Evolutionary conservation across 106 monocot species (phyloP), one percentile per base, ranked within the genome.

Genomic region (Platanthera zijinensis): DNA sequence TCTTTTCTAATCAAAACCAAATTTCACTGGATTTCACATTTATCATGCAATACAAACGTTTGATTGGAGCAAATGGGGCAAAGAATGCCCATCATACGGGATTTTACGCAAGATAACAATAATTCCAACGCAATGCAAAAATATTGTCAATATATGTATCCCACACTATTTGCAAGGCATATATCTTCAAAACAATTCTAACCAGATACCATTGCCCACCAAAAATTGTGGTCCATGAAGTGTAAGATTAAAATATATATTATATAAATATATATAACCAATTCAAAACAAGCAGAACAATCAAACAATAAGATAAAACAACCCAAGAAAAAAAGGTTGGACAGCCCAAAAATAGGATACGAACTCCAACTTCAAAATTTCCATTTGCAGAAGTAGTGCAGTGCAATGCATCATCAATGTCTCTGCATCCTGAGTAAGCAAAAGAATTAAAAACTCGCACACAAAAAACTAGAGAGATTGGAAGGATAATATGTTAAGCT

Each of bases 351-450:
- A 66, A 28, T 67, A 87, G 99, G 99, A 99, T 99, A 99, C 94
- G 99, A 78, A 99, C 99, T 94, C 99, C 99, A 19, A 99, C 92
- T 99, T 99, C 99, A 84, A 88, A 99, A 75, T 94, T 94, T 74
- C 99, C 99, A 83, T 87, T 90, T 68, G 90, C 80, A 85, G 92
- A 88, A 57, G 71, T 25, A 62, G 88, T 94, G 73, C 99, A 99
- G 63, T 99, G 99, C 73, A 99, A 73, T 39, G 99, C 99, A 86
- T 99, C 99, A 90, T 99, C 99, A 82, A 99, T 99, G 84, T 99
- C 99, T 82, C 80, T 94, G 76, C 99, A 99, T 51, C 99, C 99
- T 99, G 82, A 74, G 85, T 85, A 3, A 76, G 28, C 32, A 78
- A 54, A 18, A 71, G 52, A 8, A 47, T 66, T 75, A 50, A 77